Evolutionary conservation across 2,329 filamentous ascomycete genomes (phyloP).

Genomic region (Acrocalymma vagum): DNA sequence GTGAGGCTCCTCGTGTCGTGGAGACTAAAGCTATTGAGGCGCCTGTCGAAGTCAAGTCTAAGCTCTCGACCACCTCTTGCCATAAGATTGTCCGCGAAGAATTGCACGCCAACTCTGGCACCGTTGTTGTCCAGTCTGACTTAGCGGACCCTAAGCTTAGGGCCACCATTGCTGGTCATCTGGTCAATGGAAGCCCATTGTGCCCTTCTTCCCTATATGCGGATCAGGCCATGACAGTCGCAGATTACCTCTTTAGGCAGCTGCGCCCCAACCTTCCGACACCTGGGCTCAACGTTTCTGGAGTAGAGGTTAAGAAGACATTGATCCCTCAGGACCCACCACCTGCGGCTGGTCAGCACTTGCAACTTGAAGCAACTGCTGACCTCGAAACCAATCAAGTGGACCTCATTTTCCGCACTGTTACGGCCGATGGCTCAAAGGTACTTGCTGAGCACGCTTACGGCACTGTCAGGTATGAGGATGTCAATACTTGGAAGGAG

Average conservation of each 20-base stretch:
- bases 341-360: constrained; percentile 63
- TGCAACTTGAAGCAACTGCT: constrained; percentile 68
- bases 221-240: constrained; percentile 71
- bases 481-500: constrained; percentile 66
- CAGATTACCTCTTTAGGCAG: constrained; percentile 73
- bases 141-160: constrained; percentile 70
- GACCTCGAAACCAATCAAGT: constrained; percentile 65
- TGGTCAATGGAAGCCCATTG: constrained; percentile 72
- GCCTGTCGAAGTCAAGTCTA: constrained; percentile 57
- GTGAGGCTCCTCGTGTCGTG: constrained; percentile 58
- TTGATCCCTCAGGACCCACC: constrained; percentile 66
- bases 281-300: constrained; percentile 69
- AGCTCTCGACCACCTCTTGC: constrained; percentile 71
- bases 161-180: constrained; percentile 69
- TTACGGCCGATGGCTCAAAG: constrained; percentile 65
- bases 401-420: constrained; percentile 64
- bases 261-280: constrained; percentile 64
- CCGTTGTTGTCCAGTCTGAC: constrained; percentile 71
- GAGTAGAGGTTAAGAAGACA: constrained; percentile 75
- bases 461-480: constrained; percentile 69
- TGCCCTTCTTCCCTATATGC: constrained; percentile 72
- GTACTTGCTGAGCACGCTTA: constrained; percentile 68
- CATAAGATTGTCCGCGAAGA: constrained; percentile 71
- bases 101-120: constrained; percentile 66
- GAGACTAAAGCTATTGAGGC: constrained; percentile 50